Conservation (phyloP, 176 grass and related monocot genomes). For the Phoenix dactylifera region DNA sequence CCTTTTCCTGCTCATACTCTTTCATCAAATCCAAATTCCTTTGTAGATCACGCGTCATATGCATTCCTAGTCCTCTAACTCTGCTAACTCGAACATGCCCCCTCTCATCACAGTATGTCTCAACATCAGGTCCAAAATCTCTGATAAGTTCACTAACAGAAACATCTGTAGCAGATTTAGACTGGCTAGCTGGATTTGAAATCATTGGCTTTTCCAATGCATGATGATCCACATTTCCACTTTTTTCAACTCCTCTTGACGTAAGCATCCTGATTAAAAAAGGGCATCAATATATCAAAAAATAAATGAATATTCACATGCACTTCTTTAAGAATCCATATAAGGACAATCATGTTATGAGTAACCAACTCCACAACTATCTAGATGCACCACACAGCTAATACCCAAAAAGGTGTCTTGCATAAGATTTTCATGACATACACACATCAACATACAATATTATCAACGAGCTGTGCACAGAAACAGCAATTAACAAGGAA, state of each 20-base stretch:
- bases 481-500: neutral
- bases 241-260: slow-evolving; percentile 36
- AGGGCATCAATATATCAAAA: neutral
- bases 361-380: too few relatives aligned
- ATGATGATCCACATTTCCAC: slow-evolving; percentile 28
- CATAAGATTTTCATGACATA: too few relatives aligned
- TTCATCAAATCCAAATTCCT: slow-evolving; percentile 97
- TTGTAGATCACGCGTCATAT: slow-evolving; percentile 96
- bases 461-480: too few relatives aligned
- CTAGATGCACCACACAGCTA: too few relatives aligned
- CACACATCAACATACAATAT: too few relatives aligned
- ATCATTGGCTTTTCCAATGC: slow-evolving; percentile 19
- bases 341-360: too few relatives aligned
- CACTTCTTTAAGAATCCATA: too few relatives aligned
- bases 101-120: slow-evolving; percentile 80
- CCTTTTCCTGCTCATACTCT: slow-evolving; percentile 61
- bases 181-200: slow-evolving; percentile 30
- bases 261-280: slow-evolving; percentile 30
- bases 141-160: slow-evolving; percentile 21
- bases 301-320: too few relatives aligned
- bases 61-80: slow-evolving; percentile 80
- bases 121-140: slow-evolving; percentile 74
- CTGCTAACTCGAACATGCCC: slow-evolving; percentile 75
- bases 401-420: too few relatives aligned
- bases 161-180: slow-evolving; percentile 32